Evolutionary conservation across 148 eudicot genomes (phyloP), one percentile per base, ranked within the genome.

Genomic region (Silene latifolia): DNA sequence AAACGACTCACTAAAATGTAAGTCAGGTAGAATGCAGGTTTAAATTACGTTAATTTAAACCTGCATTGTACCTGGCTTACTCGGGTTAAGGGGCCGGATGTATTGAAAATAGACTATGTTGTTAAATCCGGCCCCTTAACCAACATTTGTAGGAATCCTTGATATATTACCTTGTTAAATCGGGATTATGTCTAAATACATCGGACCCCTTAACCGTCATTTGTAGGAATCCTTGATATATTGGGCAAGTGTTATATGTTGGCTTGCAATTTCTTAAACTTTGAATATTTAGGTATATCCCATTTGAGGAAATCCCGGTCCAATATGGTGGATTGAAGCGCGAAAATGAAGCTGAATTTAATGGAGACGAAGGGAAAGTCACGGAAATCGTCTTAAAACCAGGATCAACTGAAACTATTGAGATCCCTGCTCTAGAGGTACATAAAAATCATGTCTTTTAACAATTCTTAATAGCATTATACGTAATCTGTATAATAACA

Each of bases 251-350:
- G 60, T 59, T 59, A 60, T 20, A 9, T 20, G 25, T 39, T 68
- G 8, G 44, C 8, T 39, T 39, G 44, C 44, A 32, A 25, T 51
- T 19, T 48, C 35, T 67, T 6, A 32, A 27, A 47, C 18, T 20
- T 23, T 59, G 17, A 56, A 56, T 51, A 4, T 60, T 19, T 75
- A 89, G 93, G 85, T 89, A 87, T 63, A 86, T 89, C 78, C 77
- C 82, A 25, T 61, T 81, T 39, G 84, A 86, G 73, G 84, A 89
- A 77, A 84, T 89, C 24, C 90, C 88, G 0, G 65, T 76, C 29
- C 77, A 81, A 19, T 89, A 89, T 59, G 93, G 90, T 23, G 93
- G 93, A 24, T 84, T 89, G 54, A 84, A 82, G 81, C 76, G 88
- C 60, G 90, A 89, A 32, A 82, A 81, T 18, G 90, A 87, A 17